Base-by-base conservation (phyloP, 1,284 basidiomycete genomes). In the Tylopilus sp. region DNA sequence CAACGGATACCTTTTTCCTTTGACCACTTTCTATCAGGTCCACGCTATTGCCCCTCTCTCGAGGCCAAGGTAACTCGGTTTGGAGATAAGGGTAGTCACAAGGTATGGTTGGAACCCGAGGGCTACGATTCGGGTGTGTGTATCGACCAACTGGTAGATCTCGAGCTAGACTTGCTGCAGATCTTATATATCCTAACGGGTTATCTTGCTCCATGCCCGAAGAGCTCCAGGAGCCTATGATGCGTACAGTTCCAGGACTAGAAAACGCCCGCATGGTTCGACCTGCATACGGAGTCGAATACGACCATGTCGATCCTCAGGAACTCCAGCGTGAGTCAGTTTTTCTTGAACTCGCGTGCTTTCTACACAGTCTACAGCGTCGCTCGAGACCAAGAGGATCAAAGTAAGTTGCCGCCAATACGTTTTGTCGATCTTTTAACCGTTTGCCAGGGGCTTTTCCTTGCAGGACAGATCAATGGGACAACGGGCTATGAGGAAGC, bases 401-500 rank as follows among this genome's bases (percentile, higher is more conserved):
- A 71, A 77, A 62, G 85, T 82, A 58, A 35, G 55, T 41, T 7
- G 29, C 26, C 10, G 11, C 30, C 37, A 21, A 6, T 46, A 33
- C 26, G 21, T 26, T 38, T 24, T 7, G 10, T 26, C 12, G 26
- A 29, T 28, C 3, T 34, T 26, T 45, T 31, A 31, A 39, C 44
- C 35, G 33, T 48, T 54, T 7, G 12, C 33, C 48, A 86, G 78
- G 91, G 91, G 4, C 75, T 94, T 2, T 93, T 87, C 68, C 78
- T 94, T 26, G 90, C 91, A 2, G 91, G 90, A 7, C 90, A 94
- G 67, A 93, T 94, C 61, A 93, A 93, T 61, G 89, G 83, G 75
- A 94, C 91, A 0, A 94, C 91, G 1, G 91, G 91, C 1, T 94
- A 94, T 63, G 92, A 94, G 66, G 92, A 94, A 69, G 91, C 92